These are phyloP conservation scores for Aciculosporium take DNA, from an alignment of 2,329 filamentous ascomycete genomes.

Conservation along the genomic window DNA sequence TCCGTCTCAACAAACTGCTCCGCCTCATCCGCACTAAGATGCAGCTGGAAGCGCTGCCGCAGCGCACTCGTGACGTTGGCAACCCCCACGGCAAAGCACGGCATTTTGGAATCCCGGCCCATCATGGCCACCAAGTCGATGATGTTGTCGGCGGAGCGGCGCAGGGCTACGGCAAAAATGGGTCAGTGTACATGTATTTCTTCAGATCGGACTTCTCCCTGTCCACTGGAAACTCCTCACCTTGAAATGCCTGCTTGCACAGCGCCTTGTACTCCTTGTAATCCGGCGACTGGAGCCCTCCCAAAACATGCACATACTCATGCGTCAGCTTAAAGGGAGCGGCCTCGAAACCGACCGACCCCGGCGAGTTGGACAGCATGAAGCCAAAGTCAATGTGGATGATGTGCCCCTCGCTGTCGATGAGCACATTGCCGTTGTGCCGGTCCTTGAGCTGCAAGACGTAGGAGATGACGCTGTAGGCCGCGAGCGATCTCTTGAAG, in stretches of 20 bases:
- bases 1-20: conserved; percentile 70
- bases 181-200: no score
- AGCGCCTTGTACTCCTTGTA: conserved; percentile 64
- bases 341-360: conserved; percentile 72
- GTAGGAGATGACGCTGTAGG: conserved; percentile 76
- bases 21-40: conserved; percentile 69
- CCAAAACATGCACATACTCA: conserved; percentile 73
- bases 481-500: conserved; percentile 68
- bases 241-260: conserved; percentile 75
- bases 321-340: conserved; percentile 78
- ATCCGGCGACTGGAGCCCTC: conserved; percentile 53
- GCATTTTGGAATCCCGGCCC: conserved; percentile 73
- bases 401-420: conserved; percentile 75
- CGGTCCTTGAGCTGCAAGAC: conserved; percentile 73
- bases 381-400: conserved; percentile 85
- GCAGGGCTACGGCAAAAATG: conserved; percentile 39
- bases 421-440: conserved; percentile 75
- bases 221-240: no score
- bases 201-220: no score
- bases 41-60: conserved; percentile 64
- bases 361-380: conserved; percentile 77
- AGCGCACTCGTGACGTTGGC: conserved; percentile 54
- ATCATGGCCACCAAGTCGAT: conserved; percentile 75
- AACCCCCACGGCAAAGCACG: conserved; percentile 66
- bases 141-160: conserved; percentile 65